phyloP scores from a whole-genome alignment of 345 rosid species.

The Xanthoceras sorbifolium region DNA sequence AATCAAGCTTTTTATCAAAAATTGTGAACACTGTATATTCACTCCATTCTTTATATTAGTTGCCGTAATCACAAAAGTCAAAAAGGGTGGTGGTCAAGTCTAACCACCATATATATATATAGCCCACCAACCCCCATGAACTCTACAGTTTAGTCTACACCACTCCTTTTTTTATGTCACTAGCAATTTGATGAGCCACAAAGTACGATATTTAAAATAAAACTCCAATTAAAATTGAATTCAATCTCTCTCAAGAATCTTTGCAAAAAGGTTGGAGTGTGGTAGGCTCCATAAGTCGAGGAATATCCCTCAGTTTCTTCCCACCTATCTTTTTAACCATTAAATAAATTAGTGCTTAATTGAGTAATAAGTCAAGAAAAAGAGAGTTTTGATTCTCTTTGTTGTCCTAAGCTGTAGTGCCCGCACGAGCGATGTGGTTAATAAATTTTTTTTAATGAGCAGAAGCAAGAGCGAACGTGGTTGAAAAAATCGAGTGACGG shows the following conservation, averaged over 20 bases:
- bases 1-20: too few relatives aligned
- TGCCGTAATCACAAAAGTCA: background rate
- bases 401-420: constrained; percentile 33
- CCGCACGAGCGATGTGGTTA: constrained; percentile 19
- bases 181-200: constrained; percentile 7
- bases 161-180: constrained; percentile 16
- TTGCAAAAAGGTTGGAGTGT: background rate
- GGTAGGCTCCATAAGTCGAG: constrained; percentile 53
- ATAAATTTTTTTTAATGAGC: too few relatives aligned
- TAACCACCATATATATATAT: constrained; percentile 16
- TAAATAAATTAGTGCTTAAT: background rate
- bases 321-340: constrained; percentile 6
- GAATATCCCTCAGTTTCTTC: constrained; percentile 41
- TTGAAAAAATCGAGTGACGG: background rate
- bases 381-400: constrained; percentile 21
- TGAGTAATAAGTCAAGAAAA: background rate
- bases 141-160: constrained; percentile 15
- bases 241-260: constrained; percentile 17
- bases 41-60: too few relatives aligned
- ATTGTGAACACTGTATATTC: too few relatives aligned
- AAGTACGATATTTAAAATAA: constrained; percentile 13
- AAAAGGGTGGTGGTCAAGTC: background rate
- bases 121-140: constrained; percentile 28
- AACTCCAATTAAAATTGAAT: constrained; percentile 21
- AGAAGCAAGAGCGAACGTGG: background rate